Conservation (phyloP, 371 early-diverging fungal genomes). For the Mucor piriformis region DNA sequence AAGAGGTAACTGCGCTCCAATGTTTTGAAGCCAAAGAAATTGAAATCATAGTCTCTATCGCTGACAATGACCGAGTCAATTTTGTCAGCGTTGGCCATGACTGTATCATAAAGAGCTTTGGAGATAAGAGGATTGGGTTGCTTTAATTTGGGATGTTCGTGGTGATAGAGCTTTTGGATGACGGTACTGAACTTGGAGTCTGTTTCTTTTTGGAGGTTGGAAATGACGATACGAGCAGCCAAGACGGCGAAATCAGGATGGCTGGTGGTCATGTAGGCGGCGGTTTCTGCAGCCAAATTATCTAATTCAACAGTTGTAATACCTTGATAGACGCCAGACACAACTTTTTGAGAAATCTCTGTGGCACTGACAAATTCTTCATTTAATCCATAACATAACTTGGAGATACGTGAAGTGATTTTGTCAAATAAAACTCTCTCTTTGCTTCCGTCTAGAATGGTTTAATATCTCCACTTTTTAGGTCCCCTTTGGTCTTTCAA, state of each 20-base stretch:
- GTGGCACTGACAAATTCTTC: slow-evolving; percentile 91
- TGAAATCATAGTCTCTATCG: slow-evolving; percentile 96
- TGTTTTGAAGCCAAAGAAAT: slow-evolving; percentile 99
- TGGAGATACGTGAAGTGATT: slow-evolving; percentile 83
- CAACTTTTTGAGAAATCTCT: slow-evolving; percentile 93
- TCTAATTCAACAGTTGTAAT: slow-evolving; percentile 96
- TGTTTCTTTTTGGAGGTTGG: slow-evolving; percentile 97
- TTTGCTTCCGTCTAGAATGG: slow-evolving; percentile 75
- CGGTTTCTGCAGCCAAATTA: slow-evolving; percentile 97
- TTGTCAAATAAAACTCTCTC: slow-evolving; percentile 96
- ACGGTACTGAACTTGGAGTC: slow-evolving; percentile 91
- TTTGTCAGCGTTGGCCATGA: slow-evolving; percentile 78
- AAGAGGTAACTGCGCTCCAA: slow-evolving; percentile 96
- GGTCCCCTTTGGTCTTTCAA: background rate
- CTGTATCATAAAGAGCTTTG: slow-evolving; percentile 70
- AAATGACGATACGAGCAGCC: slow-evolving; percentile 97
- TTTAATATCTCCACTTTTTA: too few species aligned
- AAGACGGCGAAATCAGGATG: slow-evolving; percentile 98
- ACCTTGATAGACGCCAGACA: slow-evolving; percentile 95
- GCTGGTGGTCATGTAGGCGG: slow-evolving; percentile 95
- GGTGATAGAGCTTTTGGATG: slow-evolving; percentile 83
- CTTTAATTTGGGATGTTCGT: slow-evolving; percentile 89
- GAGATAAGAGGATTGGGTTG: slow-evolving; percentile 89
- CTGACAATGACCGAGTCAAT: slow-evolving; percentile 94
- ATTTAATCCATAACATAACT: slow-evolving; percentile 94